These are phyloP conservation scores for Yarrowia osloensis DNA, from an alignment of 805 yeast genomes.

Conservation along the genomic window DNA sequence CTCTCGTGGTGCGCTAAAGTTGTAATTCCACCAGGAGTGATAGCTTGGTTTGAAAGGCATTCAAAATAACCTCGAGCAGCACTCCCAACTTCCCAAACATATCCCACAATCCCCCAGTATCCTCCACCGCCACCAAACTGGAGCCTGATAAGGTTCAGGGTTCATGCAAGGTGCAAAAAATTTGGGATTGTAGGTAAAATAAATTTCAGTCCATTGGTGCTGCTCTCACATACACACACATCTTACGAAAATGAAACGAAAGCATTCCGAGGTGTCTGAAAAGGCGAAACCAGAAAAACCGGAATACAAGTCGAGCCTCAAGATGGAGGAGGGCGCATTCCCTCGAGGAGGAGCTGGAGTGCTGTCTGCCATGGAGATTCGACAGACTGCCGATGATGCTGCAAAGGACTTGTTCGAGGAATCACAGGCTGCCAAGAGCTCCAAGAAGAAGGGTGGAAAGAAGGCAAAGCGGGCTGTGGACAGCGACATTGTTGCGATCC, in stretches of 20 bases:
- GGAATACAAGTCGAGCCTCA: conserved; percentile 32
- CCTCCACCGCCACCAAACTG: background rate
- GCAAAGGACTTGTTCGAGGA: conserved; percentile 62
- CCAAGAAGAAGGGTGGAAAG: conserved; percentile 44
- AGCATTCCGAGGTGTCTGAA: conserved; percentile 26
- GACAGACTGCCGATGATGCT: conserved; percentile 91
- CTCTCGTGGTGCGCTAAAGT: background rate
- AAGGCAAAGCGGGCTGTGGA: background rate
- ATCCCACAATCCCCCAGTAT: background rate
- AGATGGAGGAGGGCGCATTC: conserved; percentile 57
- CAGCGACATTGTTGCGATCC: conserved; percentile 44
- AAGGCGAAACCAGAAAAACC: conserved; percentile 13
- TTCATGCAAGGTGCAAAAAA: conserved; percentile 30
- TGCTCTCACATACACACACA: conserved; percentile 11
- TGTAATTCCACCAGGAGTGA: background rate
- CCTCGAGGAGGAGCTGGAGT: conserved; percentile 91
- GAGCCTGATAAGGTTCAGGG: conserved; percentile 10
- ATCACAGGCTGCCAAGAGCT: conserved; percentile 36
- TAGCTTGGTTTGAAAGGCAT: background rate
- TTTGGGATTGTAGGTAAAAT: conserved; percentile 20
- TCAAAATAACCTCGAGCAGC: background rate
- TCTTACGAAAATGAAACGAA: conserved; percentile 25
- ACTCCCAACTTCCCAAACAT: background rate
- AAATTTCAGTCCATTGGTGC: conserved; percentile 13
- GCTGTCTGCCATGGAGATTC: conserved; percentile 84